These are phyloP conservation scores for Candida anutae DNA, from an alignment of 1,139 yeast genomes.

Conservation along the genomic window DNA sequence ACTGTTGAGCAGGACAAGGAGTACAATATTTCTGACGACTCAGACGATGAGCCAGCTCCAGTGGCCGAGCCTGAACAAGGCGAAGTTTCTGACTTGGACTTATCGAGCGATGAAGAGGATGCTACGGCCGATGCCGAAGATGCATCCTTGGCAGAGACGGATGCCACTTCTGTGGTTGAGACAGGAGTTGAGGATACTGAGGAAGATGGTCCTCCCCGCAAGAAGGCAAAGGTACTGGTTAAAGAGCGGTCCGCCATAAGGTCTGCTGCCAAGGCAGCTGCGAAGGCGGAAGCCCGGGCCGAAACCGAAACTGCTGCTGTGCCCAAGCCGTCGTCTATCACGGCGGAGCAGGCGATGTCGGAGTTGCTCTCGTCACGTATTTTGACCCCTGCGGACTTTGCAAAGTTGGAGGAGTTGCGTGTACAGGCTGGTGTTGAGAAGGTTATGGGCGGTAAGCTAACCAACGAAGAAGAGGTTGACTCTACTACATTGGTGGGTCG, in stretches of 20 bases:
- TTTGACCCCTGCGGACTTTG: slow-evolving; percentile 95
- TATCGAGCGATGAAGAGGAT: slow-evolving; percentile 13
- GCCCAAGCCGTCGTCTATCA: no score
- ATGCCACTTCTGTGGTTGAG: no score
- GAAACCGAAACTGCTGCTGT: slow-evolving; percentile 5
- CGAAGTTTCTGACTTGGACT: slow-evolving; percentile 40
- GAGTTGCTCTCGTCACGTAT: slow-evolving; percentile 68
- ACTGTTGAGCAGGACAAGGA: slow-evolving; percentile 54
- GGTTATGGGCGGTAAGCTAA: slow-evolving; percentile 50
- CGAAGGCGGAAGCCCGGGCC: slow-evolving; percentile 2
- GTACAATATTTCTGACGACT: slow-evolving; percentile 45
- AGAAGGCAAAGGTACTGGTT: slow-evolving; percentile 15
- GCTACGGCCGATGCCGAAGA: slow-evolving; percentile 29
- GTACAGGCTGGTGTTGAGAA: slow-evolving; percentile 80
- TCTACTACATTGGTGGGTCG: slow-evolving; percentile 75
- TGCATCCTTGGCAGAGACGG: slow-evolving; percentile 28
- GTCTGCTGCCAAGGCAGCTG: slow-evolving; percentile 1
- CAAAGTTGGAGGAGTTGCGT: slow-evolving; percentile 81
- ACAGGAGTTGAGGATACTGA: slow-evolving; percentile 15
- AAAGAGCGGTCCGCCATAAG: background rate
- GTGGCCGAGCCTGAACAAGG: slow-evolving; percentile 28
- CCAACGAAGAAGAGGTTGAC: slow-evolving; percentile 81
- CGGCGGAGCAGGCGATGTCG: slow-evolving; percentile 41
- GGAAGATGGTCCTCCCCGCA: slow-evolving; percentile 15
- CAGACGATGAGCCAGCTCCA: slow-evolving; percentile 41